Evolutionary conservation across 805 yeast genomes (phyloP).

Genomic region (Peterozyma xylosa): DNA sequence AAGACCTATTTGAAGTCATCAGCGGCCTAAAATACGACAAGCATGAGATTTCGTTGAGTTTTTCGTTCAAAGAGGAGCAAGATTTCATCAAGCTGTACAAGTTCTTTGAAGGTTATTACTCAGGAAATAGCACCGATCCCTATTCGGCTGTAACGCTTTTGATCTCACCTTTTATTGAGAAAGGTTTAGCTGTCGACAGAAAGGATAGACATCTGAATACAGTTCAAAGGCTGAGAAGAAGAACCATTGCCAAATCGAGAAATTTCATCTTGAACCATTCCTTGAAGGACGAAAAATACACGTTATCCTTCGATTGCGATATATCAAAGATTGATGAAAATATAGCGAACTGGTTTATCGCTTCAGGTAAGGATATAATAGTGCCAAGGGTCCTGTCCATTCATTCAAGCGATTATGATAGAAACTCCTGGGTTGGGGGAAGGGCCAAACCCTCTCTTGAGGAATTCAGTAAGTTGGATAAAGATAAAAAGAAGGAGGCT

Average conservation of each 20-base stretch:
- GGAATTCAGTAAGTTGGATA: constrained; percentile 9
- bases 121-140: not conserved
- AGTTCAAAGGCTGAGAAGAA: constrained; percentile 19
- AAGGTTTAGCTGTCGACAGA: constrained; percentile 10
- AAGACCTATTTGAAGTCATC: not conserved
- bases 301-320: constrained; percentile 25
- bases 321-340: constrained; percentile 17
- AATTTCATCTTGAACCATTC: constrained; percentile 18
- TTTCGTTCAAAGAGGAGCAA: not conserved
- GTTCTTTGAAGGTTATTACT: not conserved
- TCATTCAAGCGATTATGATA: constrained; percentile 23
- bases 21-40: constrained; percentile 8
- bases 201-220: constrained; percentile 11
- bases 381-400: constrained; percentile 23
- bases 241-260: constrained; percentile 19
- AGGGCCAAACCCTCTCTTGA: constrained; percentile 18
- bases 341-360: constrained; percentile 16
- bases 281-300: constrained; percentile 18
- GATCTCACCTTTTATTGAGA: constrained; percentile 14
- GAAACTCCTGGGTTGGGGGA: constrained; percentile 27
- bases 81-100: not conserved
- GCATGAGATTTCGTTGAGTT: not conserved
- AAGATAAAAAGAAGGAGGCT: not conserved
- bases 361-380: constrained; percentile 19
- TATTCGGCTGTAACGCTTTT: constrained; percentile 8